Base-by-base conservation (phyloP, 805 yeast genomes). In the Candida montana region DNA sequence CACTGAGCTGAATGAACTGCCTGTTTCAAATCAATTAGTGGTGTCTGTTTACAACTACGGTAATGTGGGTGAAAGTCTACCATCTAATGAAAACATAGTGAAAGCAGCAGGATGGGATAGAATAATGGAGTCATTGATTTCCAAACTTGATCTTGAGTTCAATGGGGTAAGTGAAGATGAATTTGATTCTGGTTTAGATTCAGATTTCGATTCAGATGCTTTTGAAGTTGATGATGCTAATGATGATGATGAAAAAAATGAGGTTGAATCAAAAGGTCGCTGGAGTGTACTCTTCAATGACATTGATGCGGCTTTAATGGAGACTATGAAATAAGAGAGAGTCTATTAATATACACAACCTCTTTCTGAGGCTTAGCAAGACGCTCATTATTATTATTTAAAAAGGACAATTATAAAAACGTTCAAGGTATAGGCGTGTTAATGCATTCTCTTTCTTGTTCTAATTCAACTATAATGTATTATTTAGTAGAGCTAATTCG, bases 201-300 rank as follows among this genome's bases (percentile, higher is more conserved):
- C 35, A 18, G 40, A 42, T 28, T 31, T 41, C 31, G 45, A 40
- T 23, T 39, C 42, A 4, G 38, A 39, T 29, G 42, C n/a, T 6
- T 33, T 36, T 27, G 40, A 42, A 16, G 24, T 43, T 5, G 45
- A 45, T 28, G 24, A 21, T 21, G 24, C 9, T 7, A 45, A 36
- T 9, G 47, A 38, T 1, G 13, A 33, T 8, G 37, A 30, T 19
- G 21, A 19, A 18, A 41, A 23, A 15, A 41, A 33, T 15, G 42
- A 38, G 36, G 24, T 21, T 21, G 9, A 21, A 21, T 21, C 24
- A 21, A 9, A 21, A 21, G 24, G 9, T 21, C 6, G 24, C 9
- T 55, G 59, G 59, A 52, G 53, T 33, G 35, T 29, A 9, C 30
- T 55, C 17, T 46, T 55, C 37, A 40, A 47, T 27, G 58, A 53